Percentiles rank a stretch among this genome's conserved stretches.
phyloP scores from a whole-genome alignment of 1,284 basidiomycete species.

The Sanghuangporus sanghuang region DNA sequence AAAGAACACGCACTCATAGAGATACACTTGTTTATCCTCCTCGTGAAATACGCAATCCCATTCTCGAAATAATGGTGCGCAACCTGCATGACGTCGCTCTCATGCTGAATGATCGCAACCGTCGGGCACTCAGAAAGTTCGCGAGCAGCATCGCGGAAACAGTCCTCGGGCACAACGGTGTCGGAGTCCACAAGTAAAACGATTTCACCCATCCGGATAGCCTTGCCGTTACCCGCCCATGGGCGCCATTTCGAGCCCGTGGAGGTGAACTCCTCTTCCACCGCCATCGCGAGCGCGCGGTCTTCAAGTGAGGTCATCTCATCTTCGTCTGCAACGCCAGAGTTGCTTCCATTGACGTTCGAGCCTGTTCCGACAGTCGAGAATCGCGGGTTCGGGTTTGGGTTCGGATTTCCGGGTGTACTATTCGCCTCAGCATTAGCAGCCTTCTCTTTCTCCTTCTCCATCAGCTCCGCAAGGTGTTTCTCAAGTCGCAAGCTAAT shows the following conservation, averaged over 20 bases:
- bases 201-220: constrained; percentile 55
- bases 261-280: constrained; percentile 63
- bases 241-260: constrained; percentile 49
- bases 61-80: constrained; percentile 84
- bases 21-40: constrained; percentile 72
- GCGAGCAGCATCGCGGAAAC: constrained; percentile 78
- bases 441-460: constrained; percentile 38
- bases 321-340: constrained; percentile 1
- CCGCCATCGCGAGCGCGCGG: constrained; percentile 52
- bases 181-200: constrained; percentile 76
- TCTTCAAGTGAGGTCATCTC: constrained; percentile 46
- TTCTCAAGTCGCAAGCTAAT: constrained; percentile 73
- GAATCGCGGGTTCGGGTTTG: neutral
- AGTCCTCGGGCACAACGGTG: constrained; percentile 82
- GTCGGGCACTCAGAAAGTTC: constrained; percentile 75
- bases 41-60: constrained; percentile 79
- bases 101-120: constrained; percentile 80
- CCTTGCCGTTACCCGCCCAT: constrained; percentile 61
- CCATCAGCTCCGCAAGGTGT: constrained; percentile 44
- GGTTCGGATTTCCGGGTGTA: constrained; percentile 25
- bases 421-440: constrained; percentile 28
- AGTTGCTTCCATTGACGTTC: neutral
- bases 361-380: neutral
- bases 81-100: constrained; percentile 84
- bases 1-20: constrained; percentile 40